phyloP scores from a whole-genome alignment of 2,329 filamentous ascomycete genomes.

The Coniosporium tulheliwenetii region DNA sequence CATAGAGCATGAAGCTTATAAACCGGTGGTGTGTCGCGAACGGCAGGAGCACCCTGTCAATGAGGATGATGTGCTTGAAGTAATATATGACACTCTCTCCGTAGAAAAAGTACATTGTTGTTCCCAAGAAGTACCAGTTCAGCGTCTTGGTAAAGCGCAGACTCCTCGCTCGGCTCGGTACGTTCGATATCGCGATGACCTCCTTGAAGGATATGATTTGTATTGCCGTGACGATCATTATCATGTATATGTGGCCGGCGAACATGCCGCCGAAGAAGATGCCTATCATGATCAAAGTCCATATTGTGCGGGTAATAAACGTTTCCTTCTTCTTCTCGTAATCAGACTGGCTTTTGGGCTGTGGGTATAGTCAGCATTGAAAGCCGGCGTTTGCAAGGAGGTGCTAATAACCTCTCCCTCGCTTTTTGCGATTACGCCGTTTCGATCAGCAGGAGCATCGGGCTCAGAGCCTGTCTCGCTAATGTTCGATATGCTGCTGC shows the following conservation, averaged over 20 bases:
- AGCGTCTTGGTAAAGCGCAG: conserved; percentile 88
- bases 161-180: conserved; percentile 79
- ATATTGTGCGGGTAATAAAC: conserved; percentile 92
- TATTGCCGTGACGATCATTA: conserved; percentile 78
- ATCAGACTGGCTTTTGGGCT: conserved; percentile 34
- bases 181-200: conserved; percentile 93
- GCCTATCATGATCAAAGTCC: conserved; percentile 95
- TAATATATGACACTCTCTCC: conserved; percentile 99
- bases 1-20: conserved; percentile 96
- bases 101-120: conserved; percentile 98
- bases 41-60: conserved; percentile 82
- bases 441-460: conserved; percentile 33
- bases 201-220: conserved; percentile 99
- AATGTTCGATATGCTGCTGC: conserved; percentile 56
- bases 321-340: conserved; percentile 99
- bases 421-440: conserved; percentile 15
- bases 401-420: conserved; percentile 1
- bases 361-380: no score
- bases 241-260: conserved; percentile 94
- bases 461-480: conserved; percentile 42
- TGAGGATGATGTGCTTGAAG: conserved; percentile 95
- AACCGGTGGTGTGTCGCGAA: conserved; percentile 95
- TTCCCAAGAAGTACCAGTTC: conserved; percentile 99
- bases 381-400: no score
- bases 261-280: conserved; percentile 86